These are phyloP conservation scores for Halophytophthora polymorphica DNA, from an alignment of 352 stramenopile species.

Conservation along the genomic window DNA sequence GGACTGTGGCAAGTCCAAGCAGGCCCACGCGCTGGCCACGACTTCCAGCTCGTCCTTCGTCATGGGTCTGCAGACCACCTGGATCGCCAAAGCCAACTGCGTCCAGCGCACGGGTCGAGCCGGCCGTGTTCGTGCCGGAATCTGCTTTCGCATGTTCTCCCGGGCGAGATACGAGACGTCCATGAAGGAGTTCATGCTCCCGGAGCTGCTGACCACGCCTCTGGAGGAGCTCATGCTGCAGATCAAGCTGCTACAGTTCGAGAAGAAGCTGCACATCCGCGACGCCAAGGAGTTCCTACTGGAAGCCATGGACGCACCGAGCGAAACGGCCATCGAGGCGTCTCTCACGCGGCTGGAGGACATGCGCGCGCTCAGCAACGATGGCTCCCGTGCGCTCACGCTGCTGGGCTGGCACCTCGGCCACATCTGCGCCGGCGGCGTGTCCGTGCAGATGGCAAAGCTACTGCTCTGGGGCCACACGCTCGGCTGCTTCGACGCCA, in stretches of 20 bases:
- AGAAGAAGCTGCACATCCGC: conserved; percentile 69
- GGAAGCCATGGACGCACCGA: conserved; percentile 92
- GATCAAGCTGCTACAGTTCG: conserved; percentile 72
- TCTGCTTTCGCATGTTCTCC: conserved; percentile 90
- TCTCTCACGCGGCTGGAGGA: conserved; percentile 85
- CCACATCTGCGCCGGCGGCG: conserved; percentile 62
- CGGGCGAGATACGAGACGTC: conserved; percentile 51
- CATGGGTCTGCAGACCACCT: conserved; percentile 87
- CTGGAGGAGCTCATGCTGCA: conserved; percentile 75
- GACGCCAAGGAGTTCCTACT: conserved; percentile 85
- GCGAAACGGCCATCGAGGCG: conserved; percentile 86
- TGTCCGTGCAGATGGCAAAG: conserved; percentile 70
- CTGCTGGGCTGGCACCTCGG: conserved; percentile 73
- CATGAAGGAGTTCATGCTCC: conserved; percentile 78
- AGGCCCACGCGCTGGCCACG: conserved; percentile 57
- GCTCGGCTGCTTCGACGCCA: conserved; percentile 57
- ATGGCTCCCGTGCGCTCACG: conserved; percentile 30
- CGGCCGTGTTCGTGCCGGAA: conserved; percentile 90
- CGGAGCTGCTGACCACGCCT: conserved; percentile 67
- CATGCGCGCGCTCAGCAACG: conserved; percentile 66
- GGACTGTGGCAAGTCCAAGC: conserved; percentile 83
- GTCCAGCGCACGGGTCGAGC: conserved; percentile 91
- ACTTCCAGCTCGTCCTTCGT: conserved; percentile 82
- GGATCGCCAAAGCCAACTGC: conserved; percentile 81
- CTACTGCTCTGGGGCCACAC: conserved; percentile 69